Conservation (phyloP, 108 stramenopile genomes). For the Cylindrotheca closterium region DNA sequence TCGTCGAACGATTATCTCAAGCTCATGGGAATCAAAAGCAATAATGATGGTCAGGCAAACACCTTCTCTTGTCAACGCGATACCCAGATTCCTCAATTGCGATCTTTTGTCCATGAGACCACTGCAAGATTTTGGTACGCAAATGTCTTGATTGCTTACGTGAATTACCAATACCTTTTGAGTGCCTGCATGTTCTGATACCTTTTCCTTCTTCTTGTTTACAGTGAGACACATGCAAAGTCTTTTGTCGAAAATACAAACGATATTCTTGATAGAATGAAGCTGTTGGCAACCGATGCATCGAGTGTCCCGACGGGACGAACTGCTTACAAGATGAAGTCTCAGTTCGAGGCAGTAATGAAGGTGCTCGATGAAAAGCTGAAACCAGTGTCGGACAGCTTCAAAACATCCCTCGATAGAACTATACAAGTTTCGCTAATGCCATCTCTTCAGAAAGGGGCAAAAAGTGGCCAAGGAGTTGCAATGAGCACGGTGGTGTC, state of each 20-base stretch:
- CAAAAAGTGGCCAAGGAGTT: slow-evolving; percentile 23
- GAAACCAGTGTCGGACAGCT: slow-evolving; percentile 24
- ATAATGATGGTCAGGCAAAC: slow-evolving; percentile 40
- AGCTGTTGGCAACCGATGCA: too few species aligned
- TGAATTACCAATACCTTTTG: too few species aligned
- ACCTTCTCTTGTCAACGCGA: slow-evolving; percentile 28
- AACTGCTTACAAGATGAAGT: slow-evolving; percentile 24
- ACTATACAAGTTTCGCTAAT: slow-evolving; percentile 7
- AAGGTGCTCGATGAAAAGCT: slow-evolving; percentile 11
- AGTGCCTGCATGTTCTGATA: too few species aligned
- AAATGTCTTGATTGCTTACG: too few species aligned
- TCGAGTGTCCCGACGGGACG: slow-evolving; percentile 33
- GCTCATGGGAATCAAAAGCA: slow-evolving; percentile 32
- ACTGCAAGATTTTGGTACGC: slow-evolving; percentile 25
- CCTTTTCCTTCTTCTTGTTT: too few species aligned
- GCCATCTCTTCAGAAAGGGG: slow-evolving; percentile 28
- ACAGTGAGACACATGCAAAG: slow-evolving; percentile 20
- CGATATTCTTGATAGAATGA: slow-evolving; percentile 40
- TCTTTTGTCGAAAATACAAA: slow-evolving; percentile 23
- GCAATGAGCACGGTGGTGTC: slow-evolving; percentile 39
- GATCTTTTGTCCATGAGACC: slow-evolving; percentile 27
- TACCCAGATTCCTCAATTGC: slow-evolving; percentile 41
- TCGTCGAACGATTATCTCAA: slow-evolving; percentile 53
- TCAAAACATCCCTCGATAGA: slow-evolving; percentile 2
- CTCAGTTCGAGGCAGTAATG: slow-evolving; percentile 20